phyloP scores from a whole-genome alignment of 2,329 filamentous ascomycete species.

The Seiridium cupressi region DNA sequence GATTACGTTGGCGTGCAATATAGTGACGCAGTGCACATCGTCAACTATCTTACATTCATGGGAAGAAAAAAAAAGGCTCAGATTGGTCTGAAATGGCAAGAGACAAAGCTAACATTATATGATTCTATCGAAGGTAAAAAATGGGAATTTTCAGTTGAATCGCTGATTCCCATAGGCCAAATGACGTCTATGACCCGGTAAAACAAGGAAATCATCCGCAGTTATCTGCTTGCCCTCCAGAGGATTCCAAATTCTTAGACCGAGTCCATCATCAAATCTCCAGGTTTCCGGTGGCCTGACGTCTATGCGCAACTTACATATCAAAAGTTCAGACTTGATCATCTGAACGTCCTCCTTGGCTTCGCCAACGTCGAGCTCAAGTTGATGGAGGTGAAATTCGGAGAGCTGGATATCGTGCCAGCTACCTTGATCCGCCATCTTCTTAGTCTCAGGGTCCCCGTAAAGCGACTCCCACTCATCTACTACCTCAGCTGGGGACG shows the following conservation, averaged over 20 bases:
- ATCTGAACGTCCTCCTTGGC: neutral
- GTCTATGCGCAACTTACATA: neutral
- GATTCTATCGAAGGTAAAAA: neutral
- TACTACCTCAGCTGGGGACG: neutral
- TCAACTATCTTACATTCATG: too few relatives aligned
- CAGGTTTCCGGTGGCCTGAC: neutral
- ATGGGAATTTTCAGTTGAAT: neutral
- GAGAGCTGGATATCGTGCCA: neutral
- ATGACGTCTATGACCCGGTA: neutral
- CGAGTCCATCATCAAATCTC: neutral
- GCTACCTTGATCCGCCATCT: neutral
- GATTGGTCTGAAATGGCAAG: too few relatives aligned
- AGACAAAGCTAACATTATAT: too few relatives aligned
- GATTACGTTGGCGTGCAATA: too few relatives aligned
- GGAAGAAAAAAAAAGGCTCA: too few relatives aligned
- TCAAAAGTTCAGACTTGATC: neutral
- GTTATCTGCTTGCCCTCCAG: neutral
- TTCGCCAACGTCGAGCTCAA: neutral
- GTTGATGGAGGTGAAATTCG: neutral
- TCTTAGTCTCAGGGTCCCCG: neutral
- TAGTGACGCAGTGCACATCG: too few relatives aligned
- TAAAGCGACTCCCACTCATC: neutral
- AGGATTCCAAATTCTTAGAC: neutral
- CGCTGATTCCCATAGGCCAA: neutral
- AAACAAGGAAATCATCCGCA: neutral